These are phyloP conservation scores for Euphorbia peplus DNA, from an alignment of 345 rosid genomes.

Conservation along the genomic window DNA sequence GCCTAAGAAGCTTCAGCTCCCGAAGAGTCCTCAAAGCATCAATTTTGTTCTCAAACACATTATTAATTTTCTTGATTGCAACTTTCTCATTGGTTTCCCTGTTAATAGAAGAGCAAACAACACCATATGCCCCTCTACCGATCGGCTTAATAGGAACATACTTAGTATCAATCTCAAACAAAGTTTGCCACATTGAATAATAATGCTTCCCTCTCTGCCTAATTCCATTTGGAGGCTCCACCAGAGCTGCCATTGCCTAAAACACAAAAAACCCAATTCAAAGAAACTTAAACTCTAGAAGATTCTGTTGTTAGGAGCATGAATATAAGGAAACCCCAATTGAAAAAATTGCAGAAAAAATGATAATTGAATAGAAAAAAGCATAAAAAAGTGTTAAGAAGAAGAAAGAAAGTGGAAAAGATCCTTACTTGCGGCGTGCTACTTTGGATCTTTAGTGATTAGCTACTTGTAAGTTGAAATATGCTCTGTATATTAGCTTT, in stretches of 20 bases:
- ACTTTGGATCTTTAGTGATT: slow-evolving; percentile 22
- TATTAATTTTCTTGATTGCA: slow-evolving; percentile 75
- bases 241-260: slow-evolving; percentile 64
- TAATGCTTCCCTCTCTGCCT: slow-evolving; percentile 57
- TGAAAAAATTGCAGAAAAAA: background rate
- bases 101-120: slow-evolving; percentile 78
- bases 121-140: slow-evolving; percentile 85
- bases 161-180: slow-evolving; percentile 77
- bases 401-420: slow-evolving; percentile 16
- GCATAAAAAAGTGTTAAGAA: background rate
- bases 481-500: slow-evolving; percentile 12
- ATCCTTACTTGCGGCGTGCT: slow-evolving; percentile 41
- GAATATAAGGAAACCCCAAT: background rate
- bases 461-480: slow-evolving; percentile 16
- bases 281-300: background rate
- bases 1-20: slow-evolving; percentile 76
- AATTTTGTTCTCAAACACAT: slow-evolving; percentile 59
- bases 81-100: slow-evolving; percentile 76
- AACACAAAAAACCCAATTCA: slow-evolving; percentile 7
- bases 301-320: background rate
- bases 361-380: background rate
- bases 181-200: slow-evolving; percentile 72
- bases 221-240: slow-evolving; percentile 76
- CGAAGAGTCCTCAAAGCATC: slow-evolving; percentile 74
- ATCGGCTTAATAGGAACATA: slow-evolving; percentile 81